These are phyloP conservation scores for Microcyclospora tardicrescens DNA, from an alignment of 2,329 filamentous ascomycete genomes.

Conservation along the genomic window DNA sequence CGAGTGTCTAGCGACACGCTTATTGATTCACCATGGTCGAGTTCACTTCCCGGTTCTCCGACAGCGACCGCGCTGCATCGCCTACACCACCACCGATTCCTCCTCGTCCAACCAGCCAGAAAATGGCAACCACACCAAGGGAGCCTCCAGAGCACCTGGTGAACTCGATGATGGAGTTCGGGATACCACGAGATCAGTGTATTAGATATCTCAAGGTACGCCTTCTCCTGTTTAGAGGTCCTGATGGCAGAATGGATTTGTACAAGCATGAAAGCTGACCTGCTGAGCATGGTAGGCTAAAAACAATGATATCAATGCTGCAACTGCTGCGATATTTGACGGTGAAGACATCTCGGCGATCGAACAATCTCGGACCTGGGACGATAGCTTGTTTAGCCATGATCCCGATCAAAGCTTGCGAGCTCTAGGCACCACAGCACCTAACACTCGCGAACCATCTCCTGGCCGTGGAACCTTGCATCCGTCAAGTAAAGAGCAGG, in stretches of 20 bases:
- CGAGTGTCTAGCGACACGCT: too few relatives aligned
- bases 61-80: too few relatives aligned
- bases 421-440: slow-evolving; percentile 12
- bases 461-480: slow-evolving; percentile 8
- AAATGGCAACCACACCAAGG: slow-evolving; percentile 14
- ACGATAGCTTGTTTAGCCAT: slow-evolving; percentile 14
- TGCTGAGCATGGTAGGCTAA: slow-evolving; percentile 13
- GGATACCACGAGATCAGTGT: slow-evolving; percentile 4
- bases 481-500: slow-evolving; percentile 18
- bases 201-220: slow-evolving; percentile 18
- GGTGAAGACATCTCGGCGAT: slow-evolving; percentile 18
- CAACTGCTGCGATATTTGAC: slow-evolving; percentile 20
- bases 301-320: slow-evolving; percentile 17
- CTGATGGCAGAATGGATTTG: not conserved
- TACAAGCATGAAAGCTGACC: slow-evolving; percentile 1
- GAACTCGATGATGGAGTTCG: slow-evolving; percentile 12
- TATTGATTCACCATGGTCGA: too few relatives aligned
- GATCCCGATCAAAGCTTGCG: slow-evolving; percentile 20
- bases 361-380: slow-evolving; percentile 16
- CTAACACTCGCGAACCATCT: slow-evolving; percentile 19
- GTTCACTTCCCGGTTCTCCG: too few relatives aligned
- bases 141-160: slow-evolving; percentile 16
- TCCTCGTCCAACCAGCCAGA: slow-evolving; percentile 8
- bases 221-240: not conserved
- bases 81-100: slow-evolving; percentile 1